phyloP scores from a whole-genome alignment of 805 yeast genomes.

The Nakazawaea wyomingensis region DNA sequence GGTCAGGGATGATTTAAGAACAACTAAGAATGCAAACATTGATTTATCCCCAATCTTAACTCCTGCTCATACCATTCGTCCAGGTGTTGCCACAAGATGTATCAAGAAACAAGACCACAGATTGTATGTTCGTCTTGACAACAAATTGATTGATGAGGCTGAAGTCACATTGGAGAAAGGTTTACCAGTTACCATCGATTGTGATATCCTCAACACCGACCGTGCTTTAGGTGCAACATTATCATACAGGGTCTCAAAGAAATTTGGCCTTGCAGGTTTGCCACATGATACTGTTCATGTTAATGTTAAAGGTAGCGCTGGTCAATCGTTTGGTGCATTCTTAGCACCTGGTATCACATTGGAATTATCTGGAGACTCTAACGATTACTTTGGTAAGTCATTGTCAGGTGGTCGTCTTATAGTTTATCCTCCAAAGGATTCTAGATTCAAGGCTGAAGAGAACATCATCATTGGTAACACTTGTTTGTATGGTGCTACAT shows the following conservation, averaged over 20 bases:
- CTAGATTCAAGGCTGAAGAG: conserved; percentile 88
- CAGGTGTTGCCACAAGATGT: conserved; percentile 92
- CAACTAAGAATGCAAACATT: conserved; percentile 84
- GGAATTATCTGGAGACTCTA: conserved; percentile 95
- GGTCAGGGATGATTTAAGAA: conserved; percentile 80
- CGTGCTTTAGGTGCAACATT: conserved; percentile 94
- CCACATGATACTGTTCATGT: conserved; percentile 97
- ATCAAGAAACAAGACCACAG: conserved; percentile 92
- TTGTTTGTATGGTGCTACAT: conserved; percentile 95
- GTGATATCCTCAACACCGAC: conserved; percentile 91
- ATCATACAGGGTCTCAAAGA: conserved; percentile 89
- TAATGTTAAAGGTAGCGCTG: conserved; percentile 88
- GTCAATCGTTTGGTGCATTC: conserved; percentile 98
- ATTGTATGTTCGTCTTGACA: conserved; percentile 88
- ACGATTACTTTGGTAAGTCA: conserved; percentile 97
- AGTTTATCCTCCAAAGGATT: conserved; percentile 84
- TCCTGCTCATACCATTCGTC: conserved; percentile 94
- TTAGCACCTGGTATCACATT: conserved; percentile 93
- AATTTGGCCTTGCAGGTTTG: conserved; percentile 86
- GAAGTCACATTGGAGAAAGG: conserved; percentile 94
- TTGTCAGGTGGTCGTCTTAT: conserved; percentile 91
- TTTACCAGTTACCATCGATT: conserved; percentile 91
- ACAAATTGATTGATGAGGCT: conserved; percentile 93
- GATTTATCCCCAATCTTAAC: conserved; percentile 92
- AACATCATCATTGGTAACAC: conserved; percentile 96